A percentile compares a stretch with the other conserved stretches of the same genome.
phyloP scores from a whole-genome alignment of 257 asterid genomes.

The Orobanche coerulescens region DNA sequence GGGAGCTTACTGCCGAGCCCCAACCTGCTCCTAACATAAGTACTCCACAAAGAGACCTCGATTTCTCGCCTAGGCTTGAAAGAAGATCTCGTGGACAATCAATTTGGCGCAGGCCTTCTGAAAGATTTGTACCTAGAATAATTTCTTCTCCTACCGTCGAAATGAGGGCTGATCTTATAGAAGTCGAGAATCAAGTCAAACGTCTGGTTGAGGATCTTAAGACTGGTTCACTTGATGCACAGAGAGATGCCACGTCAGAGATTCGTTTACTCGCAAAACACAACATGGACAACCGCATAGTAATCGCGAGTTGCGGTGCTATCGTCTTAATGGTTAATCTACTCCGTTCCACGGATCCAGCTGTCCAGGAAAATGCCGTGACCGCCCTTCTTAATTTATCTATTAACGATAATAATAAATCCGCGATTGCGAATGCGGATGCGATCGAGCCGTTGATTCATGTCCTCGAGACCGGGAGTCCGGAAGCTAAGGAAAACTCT shows the following conservation, averaged over 20 bases:
- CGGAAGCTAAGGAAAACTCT: conserved; percentile 81
- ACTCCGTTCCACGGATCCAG: conserved; percentile 44
- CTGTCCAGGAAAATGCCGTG: conserved; percentile 63
- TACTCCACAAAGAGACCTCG: conserved; percentile 42
- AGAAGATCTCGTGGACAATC: conserved; percentile 55
- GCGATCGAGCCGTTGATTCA: conserved; percentile 81
- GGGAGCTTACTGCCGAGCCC: conserved; percentile 51
- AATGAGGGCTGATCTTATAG: conserved; percentile 62
- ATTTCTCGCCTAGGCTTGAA: conserved; percentile 44
- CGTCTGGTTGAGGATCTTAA: conserved; percentile 62
- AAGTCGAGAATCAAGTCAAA: conserved; percentile 55
- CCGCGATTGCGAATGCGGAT: conserved; percentile 63
- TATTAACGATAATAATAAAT: conserved; percentile 64
- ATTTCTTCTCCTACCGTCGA: conserved; percentile 54
- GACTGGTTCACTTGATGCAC: conserved; percentile 45
- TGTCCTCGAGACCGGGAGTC: conserved; percentile 68
- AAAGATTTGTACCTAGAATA: conserved; percentile 49
- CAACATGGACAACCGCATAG: conserved; percentile 63
- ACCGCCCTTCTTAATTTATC: conserved; percentile 88
- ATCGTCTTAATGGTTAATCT: conserved; percentile 49
- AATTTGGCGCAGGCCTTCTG: conserved; percentile 62
- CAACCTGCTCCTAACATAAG: conserved; percentile 35
- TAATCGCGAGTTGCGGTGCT: conserved; percentile 60
- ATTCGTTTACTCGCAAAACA: conserved; percentile 71
- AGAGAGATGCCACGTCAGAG: conserved; percentile 51